phyloP scores from a whole-genome alignment of 2,329 filamentous ascomycete genomes.

The Cladophialophora psammophila region DNA sequence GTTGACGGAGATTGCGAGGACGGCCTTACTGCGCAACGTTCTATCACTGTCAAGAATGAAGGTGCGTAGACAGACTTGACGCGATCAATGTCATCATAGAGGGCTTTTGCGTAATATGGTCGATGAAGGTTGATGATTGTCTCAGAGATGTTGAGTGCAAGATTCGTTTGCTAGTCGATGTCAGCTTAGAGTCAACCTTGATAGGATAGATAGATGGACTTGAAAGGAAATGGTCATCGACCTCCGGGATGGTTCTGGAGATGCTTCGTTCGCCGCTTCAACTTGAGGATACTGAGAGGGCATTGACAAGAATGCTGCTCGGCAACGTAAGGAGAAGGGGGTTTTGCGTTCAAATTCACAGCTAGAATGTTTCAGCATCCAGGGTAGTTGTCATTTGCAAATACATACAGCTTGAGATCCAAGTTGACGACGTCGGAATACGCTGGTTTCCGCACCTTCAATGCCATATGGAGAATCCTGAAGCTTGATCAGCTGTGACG shows the following conservation, averaged over 20 bases:
- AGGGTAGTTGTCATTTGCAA: background rate
- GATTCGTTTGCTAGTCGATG: conserved; percentile 19
- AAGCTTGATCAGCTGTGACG: background rate
- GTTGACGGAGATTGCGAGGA: background rate
- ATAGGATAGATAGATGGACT: background rate
- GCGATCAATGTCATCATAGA: conserved; percentile 18
- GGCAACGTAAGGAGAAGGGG: conserved; percentile 24
- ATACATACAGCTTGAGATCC: conserved; percentile 17
- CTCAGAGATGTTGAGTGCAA: conserved; percentile 27
- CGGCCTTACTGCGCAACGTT: conserved; percentile 18
- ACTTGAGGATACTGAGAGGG: conserved; percentile 24
- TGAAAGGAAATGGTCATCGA: conserved; percentile 28
- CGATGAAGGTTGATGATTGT: conserved; percentile 29
- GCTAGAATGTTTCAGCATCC: background rate
- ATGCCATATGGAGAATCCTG: conserved; percentile 25
- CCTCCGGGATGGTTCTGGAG: conserved; percentile 25
- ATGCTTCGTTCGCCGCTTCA: conserved; percentile 22
- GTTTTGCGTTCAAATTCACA: conserved; percentile 24
- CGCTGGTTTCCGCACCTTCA: conserved; percentile 26
- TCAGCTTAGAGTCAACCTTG: conserved; percentile 8
- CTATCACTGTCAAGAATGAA: conserved; percentile 26
- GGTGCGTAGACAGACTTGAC: conserved; percentile 19
- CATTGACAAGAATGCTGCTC: conserved; percentile 27
- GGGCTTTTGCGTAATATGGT: conserved; percentile 28
- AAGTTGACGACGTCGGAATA: conserved; percentile 22